Conservation (phyloP, 108 stramenopile species). For the Stephanodiscus triporus region DNA sequence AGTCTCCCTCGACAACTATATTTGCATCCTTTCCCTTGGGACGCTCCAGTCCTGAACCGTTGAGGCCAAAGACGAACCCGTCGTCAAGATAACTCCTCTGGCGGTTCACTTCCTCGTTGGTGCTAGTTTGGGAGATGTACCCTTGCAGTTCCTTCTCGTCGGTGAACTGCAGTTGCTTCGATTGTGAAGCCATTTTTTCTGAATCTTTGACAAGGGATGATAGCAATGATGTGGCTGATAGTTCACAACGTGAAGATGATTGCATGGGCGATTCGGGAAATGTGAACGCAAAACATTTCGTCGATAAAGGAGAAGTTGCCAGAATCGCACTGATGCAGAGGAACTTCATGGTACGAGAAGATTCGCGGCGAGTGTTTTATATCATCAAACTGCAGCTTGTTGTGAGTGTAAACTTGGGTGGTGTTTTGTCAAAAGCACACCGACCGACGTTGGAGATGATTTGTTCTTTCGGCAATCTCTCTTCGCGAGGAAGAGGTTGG, state of each 20-base stretch:
- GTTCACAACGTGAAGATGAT: background rate
- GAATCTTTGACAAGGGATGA: slow-evolving; percentile 21
- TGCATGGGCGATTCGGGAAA: background rate
- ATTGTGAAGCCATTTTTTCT: slow-evolving; percentile 2
- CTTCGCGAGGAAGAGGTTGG: too few relatives aligned
- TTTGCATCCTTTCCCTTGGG: slow-evolving; percentile 67
- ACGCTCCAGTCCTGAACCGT: slow-evolving; percentile 79
- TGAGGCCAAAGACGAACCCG: slow-evolving; percentile 84
- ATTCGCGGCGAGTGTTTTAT: too few relatives aligned
- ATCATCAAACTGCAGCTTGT: too few relatives aligned
- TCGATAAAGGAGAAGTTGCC: background rate
- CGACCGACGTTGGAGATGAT: too few relatives aligned
- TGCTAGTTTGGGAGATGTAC: slow-evolving; percentile 6
- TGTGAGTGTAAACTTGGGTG: too few relatives aligned
- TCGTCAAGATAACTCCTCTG: slow-evolving; percentile 65
- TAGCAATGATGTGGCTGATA: background rate
- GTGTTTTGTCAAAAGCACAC: too few relatives aligned
- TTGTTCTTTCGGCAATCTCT: too few relatives aligned
- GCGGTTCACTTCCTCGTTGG: background rate
- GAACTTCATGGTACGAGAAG: slow-evolving; percentile 12
- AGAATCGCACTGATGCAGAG: background rate
- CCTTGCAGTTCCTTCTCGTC: slow-evolving; percentile 10
- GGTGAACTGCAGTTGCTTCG: background rate
- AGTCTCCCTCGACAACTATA: slow-evolving; percentile 80
- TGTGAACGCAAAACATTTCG: slow-evolving; percentile 18